Percentiles rank a stretch among this genome's conserved stretches.
Conservation (phyloP, 306 rosid genomes). For the Prunus fruticosa region DNA sequence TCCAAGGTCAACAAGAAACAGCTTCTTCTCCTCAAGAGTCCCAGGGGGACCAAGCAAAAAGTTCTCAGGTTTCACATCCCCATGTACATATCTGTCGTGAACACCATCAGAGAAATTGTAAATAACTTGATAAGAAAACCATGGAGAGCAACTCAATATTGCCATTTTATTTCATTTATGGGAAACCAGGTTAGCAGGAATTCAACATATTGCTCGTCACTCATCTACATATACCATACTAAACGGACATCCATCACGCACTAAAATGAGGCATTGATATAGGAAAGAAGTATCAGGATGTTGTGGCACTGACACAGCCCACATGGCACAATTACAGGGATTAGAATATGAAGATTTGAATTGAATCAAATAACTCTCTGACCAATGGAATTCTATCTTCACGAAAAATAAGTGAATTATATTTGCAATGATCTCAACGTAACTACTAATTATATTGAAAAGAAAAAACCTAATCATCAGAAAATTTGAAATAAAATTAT, state of each 20-base stretch:
- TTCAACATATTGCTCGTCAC: background rate
- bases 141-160: background rate
- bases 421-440: background rate
- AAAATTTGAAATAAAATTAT: slow-evolving; percentile 21
- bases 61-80: slow-evolving; percentile 55
- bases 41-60: slow-evolving; percentile 53
- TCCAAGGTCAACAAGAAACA: slow-evolving; percentile 57
- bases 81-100: slow-evolving; percentile 48
- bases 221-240: background rate
- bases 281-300: background rate
- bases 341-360: background rate
- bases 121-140: background rate
- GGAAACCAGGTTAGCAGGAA: background rate
- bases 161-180: background rate
- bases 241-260: background rate
- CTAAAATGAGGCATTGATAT: background rate
- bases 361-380: background rate
- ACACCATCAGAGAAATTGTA: slow-evolving; percentile 7
- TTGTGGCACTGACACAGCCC: background rate
- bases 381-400: background rate
- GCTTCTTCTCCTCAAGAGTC: slow-evolving; percentile 43
- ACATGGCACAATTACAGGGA: background rate
- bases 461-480: background rate
- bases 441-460: too few relatives aligned
- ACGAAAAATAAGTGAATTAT: background rate